A percentile compares a stretch with the other conserved stretches of the same genome.
These are phyloP conservation scores for Discostella stelligera DNA, from an alignment of 352 stramenopile species.

Conservation along the genomic window DNA sequence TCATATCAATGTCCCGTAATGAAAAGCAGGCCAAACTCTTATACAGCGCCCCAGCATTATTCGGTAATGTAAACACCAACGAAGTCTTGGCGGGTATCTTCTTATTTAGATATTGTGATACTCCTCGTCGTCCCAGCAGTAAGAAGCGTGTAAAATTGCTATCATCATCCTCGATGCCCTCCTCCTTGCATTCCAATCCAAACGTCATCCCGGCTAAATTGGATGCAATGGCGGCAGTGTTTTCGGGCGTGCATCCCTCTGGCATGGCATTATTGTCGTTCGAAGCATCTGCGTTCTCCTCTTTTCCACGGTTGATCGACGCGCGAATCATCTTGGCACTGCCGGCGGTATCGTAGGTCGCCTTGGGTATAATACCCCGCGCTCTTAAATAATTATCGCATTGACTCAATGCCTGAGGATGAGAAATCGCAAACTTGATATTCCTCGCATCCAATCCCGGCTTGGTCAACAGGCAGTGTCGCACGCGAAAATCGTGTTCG, in stretches of 20 bases:
- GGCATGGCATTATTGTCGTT: conserved; percentile 51
- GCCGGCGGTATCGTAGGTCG: conserved; percentile 95
- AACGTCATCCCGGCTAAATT: conserved; percentile 94
- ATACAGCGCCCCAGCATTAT: conserved; percentile 83
- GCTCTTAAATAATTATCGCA: conserved; percentile 92
- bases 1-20: conserved; percentile 86
- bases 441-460: conserved; percentile 84
- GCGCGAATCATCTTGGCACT: conserved; percentile 95
- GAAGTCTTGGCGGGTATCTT: conserved; percentile 82
- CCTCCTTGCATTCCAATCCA: conserved; percentile 85
- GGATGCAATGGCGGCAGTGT: conserved; percentile 91
- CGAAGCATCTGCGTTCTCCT: conserved; percentile 5
- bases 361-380: conserved; percentile 84
- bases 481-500: conserved; percentile 88
- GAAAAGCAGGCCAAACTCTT: conserved; percentile 86
- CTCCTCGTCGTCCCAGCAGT: conserved; percentile 82
- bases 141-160: conserved; percentile 95
- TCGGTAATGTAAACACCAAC: conserved; percentile 86
- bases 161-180: conserved; percentile 82
- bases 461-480: conserved; percentile 91
- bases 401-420: conserved; percentile 95
- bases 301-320: conserved; percentile 17
- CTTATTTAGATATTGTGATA: conserved; percentile 82
- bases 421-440: conserved; percentile 94
- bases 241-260: conserved; percentile 73